These are phyloP conservation scores for Pezicula carpinea DNA, from an alignment of 2,329 filamentous ascomycete genomes.

Conservation along the genomic window DNA sequence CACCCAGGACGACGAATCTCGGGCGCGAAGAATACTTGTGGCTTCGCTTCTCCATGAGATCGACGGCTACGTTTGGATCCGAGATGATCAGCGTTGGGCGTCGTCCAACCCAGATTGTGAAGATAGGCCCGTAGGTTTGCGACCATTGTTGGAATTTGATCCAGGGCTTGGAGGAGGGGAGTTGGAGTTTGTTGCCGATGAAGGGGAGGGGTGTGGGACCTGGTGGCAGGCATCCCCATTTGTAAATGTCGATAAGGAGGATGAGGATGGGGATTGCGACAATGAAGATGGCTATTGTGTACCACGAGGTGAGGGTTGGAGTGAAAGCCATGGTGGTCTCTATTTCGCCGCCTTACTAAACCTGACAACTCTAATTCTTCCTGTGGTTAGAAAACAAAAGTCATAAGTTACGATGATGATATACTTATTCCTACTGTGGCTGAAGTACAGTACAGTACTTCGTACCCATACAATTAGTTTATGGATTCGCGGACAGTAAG, in stretches of 20 bases:
- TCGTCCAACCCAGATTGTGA: conserved; percentile 43
- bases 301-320: conserved; percentile 12
- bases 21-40: conserved; percentile 40
- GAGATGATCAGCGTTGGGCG: conserved; percentile 39
- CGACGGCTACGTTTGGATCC: conserved; percentile 37
- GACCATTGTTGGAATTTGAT: conserved; percentile 39
- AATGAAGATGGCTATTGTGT: conserved; percentile 15
- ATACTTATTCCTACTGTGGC: no score
- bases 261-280: conserved; percentile 19
- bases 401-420: no score
- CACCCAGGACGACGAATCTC: conserved; percentile 39
- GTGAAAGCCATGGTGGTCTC: conserved; percentile 10
- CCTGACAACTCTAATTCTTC: background rate
- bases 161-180: conserved; percentile 31
- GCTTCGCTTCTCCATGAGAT: conserved; percentile 41
- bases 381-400: no score
- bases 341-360: background rate
- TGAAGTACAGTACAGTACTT: no score
- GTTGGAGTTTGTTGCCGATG: conserved; percentile 34
- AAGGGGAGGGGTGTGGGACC: conserved; percentile 42
- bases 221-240: conserved; percentile 37
- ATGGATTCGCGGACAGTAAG: no score
- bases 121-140: conserved; percentile 39
- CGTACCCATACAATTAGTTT: no score
- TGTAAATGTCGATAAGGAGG: conserved; percentile 28